Evolutionary conservation across 2,329 filamentous ascomycete genomes (phyloP), one percentile per base, ranked within the genome.

Genomic region (Exophiala lecanii-corni): DNA sequence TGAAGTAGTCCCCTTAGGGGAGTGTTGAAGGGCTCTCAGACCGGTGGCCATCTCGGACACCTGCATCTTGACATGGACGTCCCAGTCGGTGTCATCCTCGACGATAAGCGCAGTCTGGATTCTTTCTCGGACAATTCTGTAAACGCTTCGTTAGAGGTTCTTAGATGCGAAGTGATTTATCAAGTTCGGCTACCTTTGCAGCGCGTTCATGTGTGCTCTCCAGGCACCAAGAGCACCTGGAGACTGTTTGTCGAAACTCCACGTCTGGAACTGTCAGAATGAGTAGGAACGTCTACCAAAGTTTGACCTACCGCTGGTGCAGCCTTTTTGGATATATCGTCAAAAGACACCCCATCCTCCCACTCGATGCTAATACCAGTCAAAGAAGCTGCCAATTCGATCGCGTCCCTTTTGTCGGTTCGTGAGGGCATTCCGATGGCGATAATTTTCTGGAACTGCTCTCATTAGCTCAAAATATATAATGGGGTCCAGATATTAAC

Each of bases 31-130:
- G 2, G 50, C 47, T 9, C 59, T 55, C 0, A 61, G 45, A 1
- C 53, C 56, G 18, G 51, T 47, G 3, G 61, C 61, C 15, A 63
- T 62, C 17, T 58, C 56, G 10, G 58, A 59, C 9, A 78, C 64
- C 52, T 79, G 75, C 0, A 57, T 36, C 20, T 70, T 70, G 21
- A 78, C 55, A 0, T 64, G 61, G 9, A 76, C 56, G 41, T 78
- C 75, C 75, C 75, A 78, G 58, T 78, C 75, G 18, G 68, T 65
- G 41, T 78, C 75, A 51, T 78, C 75, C 52, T 78, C 75, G 16
- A 78, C 52, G 18, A 78, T 72, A 2, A 78, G 59, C 0, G 71
- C 73, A 2, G 69, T 71, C 1, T 62, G 59, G 2, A 74, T 50
- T 26, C 68, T 65, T 6, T 66, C 57, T 10, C 67, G 59, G 9